phyloP scores from a whole-genome alignment of 345 rosid species.

The Pugionium cornutum region DNA sequence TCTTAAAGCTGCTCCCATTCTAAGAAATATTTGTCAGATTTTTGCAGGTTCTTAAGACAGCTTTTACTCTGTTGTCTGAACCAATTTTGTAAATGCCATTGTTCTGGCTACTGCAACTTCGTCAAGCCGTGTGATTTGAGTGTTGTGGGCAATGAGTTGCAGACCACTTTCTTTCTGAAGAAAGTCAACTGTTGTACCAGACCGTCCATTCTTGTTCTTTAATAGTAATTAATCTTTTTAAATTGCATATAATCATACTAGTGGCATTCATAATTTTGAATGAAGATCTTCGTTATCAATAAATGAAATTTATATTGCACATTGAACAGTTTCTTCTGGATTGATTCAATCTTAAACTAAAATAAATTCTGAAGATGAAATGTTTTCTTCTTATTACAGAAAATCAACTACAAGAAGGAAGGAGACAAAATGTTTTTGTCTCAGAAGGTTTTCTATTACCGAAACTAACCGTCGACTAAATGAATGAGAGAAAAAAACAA shows the following conservation, averaged over 20 bases:
- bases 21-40: neutral
- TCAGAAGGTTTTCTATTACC: neutral
- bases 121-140: constrained; percentile 21
- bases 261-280: constrained; percentile 18
- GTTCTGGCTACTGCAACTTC: constrained; percentile 26
- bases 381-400: constrained; percentile 13
- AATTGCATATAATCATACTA: constrained; percentile 14
- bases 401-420: constrained; percentile 38
- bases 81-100: constrained; percentile 22
- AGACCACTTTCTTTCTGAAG: constrained; percentile 36
- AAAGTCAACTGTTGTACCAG: constrained; percentile 38
- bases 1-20: constrained; percentile 44
- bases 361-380: constrained; percentile 2
- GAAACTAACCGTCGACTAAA: neutral
- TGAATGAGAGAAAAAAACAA: neutral
- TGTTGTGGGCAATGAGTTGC: constrained; percentile 40
- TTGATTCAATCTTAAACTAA: neutral
- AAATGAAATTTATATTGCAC: constrained; percentile 11
- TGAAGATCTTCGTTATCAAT: constrained; percentile 10
- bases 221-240: constrained; percentile 25
- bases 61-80: constrained; percentile 24
- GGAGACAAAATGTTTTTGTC: constrained; percentile 1
- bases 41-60: constrained; percentile 19
- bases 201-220: constrained; percentile 36
- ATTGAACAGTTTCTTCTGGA: constrained; percentile 28